Percentiles rank a stretch among this genome's conserved stretches.
These are phyloP conservation scores for Hypoxylon trugodes DNA, from an alignment of 495 filamentous ascomycete genomes.

Conservation along the genomic window DNA sequence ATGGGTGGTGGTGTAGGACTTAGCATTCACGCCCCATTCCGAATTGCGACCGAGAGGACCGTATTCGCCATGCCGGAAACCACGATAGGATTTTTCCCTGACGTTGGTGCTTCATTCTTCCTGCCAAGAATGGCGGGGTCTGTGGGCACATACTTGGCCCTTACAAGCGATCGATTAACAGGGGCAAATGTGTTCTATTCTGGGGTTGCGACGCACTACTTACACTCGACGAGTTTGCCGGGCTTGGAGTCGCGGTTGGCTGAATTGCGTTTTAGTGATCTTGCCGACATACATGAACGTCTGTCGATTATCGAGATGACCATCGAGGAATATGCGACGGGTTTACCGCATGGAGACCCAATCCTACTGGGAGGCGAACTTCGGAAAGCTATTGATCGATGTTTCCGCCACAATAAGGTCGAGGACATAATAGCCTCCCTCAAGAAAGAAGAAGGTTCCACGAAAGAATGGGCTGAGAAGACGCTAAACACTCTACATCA, in stretches of 20 bases:
- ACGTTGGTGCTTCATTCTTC: slow-evolving; percentile 96
- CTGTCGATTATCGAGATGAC: slow-evolving; percentile 79
- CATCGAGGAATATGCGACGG: slow-evolving; percentile 89
- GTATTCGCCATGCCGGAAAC: slow-evolving; percentile 99
- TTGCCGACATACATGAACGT: slow-evolving; percentile 65
- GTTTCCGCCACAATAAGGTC: slow-evolving; percentile 72
- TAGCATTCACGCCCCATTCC: slow-evolving; percentile 91
- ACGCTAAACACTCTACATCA: slow-evolving; percentile 74
- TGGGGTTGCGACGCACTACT: slow-evolving; percentile 91
- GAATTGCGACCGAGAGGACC: slow-evolving; percentile 95
- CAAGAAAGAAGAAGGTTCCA: slow-evolving; percentile 59
- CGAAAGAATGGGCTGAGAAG: slow-evolving; percentile 74
- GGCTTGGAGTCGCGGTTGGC: slow-evolving; percentile 84
- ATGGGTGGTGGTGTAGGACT: slow-evolving; percentile 98
- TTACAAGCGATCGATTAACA: slow-evolving; percentile 82
- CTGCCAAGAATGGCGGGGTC: slow-evolving; percentile 85
- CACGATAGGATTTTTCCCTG: slow-evolving; percentile 96
- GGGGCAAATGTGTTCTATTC: slow-evolving; percentile 85
- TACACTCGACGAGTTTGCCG: slow-evolving; percentile 85
- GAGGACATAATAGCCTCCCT: slow-evolving; percentile 75
- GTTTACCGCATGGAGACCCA: slow-evolving; percentile 75
- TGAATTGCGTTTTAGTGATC: slow-evolving; percentile 87
- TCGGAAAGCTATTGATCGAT: slow-evolving; percentile 83
- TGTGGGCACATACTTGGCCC: slow-evolving; percentile 86
- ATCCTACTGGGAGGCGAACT: slow-evolving; percentile 69